A percentile compares a stretch with the other conserved stretches of the same genome.
Conservation (phyloP, 106 monocot genomes). For the Apostasia shenzhenica region DNA sequence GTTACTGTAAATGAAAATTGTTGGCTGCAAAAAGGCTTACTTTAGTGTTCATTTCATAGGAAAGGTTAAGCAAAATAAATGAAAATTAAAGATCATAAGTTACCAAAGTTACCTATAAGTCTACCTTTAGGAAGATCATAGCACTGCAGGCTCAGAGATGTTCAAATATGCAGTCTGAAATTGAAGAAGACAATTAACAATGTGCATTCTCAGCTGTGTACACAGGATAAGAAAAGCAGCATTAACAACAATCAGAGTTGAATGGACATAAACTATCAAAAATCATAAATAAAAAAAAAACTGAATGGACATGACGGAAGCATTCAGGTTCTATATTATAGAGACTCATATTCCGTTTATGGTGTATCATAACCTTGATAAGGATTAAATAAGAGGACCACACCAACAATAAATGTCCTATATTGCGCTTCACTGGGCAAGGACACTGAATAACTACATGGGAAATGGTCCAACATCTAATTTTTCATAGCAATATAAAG, state of each 20-base stretch:
- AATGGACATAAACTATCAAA: neutral
- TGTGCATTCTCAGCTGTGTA: neutral
- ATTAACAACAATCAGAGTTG: neutral
- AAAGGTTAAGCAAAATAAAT: neutral
- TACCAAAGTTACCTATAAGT: neutral
- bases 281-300: neutral
- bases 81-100: neutral
- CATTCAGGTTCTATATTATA: neutral
- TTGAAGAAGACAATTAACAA: neutral
- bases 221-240: neutral
- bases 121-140: neutral
- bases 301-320: neutral
- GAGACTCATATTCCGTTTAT: neutral
- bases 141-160: neutral
- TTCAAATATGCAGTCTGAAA: neutral
- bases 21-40: neutral
- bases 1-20: neutral
- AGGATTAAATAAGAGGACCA: neutral
- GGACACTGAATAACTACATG: too few relatives aligned
- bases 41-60: neutral
- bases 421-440: neutral
- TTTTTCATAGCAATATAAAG: too few relatives aligned
- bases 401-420: neutral
- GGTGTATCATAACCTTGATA: neutral
- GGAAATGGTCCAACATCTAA: too few relatives aligned